Percentiles rank a stretch among this genome's conserved stretches.
Conservation (phyloP, 768 basidiomycete genomes). For the Boletus sp. region DNA sequence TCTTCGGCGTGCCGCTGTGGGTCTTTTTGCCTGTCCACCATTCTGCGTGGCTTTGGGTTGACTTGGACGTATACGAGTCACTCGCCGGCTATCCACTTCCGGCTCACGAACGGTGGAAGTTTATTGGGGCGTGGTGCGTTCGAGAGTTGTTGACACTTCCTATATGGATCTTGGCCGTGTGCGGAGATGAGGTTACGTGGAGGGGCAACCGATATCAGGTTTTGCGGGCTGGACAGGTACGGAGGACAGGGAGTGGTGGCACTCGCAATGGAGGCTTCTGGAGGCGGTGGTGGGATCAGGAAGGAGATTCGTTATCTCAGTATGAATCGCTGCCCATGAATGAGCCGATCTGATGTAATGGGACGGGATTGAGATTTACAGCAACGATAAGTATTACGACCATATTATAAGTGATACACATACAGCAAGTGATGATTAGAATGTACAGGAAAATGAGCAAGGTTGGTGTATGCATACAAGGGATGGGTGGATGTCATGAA, state of each 20-base stretch:
- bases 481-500: constrained; percentile 26
- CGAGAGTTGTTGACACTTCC: constrained; percentile 86
- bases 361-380: constrained; percentile 25
- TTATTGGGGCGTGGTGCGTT: constrained; percentile 72
- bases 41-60: constrained; percentile 67
- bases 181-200: constrained; percentile 84
- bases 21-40: constrained; percentile 60
- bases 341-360: constrained; percentile 22
- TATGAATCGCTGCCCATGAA: constrained; percentile 14
- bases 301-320: constrained; percentile 7
- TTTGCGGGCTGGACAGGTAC: constrained; percentile 68
- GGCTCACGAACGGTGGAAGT: constrained; percentile 46
- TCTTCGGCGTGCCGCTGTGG: constrained; percentile 51
- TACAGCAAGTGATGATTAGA: constrained; percentile 30
- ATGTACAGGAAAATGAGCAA: constrained; percentile 33
- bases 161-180: constrained; percentile 79
- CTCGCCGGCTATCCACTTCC: constrained; percentile 66
- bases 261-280: constrained; percentile 23
- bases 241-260: constrained; percentile 23
- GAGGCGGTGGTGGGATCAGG: constrained; percentile 21
- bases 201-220: constrained; percentile 78
- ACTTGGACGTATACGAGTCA: constrained; percentile 78
- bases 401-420: constrained; percentile 34
- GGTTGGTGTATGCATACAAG: constrained; percentile 29
- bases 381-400: constrained; percentile 28